Conservation (phyloP, 768 basidiomycete species). For the Termitomyces sp. region DNA sequence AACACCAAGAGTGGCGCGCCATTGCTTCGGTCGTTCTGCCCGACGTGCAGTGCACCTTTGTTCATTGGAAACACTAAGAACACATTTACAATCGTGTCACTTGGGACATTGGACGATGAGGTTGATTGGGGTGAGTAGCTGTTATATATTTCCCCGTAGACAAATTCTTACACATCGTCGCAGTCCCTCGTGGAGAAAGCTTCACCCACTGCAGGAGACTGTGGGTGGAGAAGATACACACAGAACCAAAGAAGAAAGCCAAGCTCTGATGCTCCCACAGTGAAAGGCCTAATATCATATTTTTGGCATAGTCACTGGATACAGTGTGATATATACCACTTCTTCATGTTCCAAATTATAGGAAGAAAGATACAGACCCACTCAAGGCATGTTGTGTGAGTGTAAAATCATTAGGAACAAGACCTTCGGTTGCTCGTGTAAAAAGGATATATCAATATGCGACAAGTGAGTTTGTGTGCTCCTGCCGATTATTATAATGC, state of each 20-base stretch:
- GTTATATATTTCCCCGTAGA: neutral
- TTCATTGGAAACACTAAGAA: slow-evolving; percentile 16
- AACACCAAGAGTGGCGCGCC: slow-evolving; percentile 18
- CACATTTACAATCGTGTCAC: slow-evolving; percentile 17
- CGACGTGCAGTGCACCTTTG: slow-evolving; percentile 19
- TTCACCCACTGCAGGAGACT: slow-evolving; percentile 19
- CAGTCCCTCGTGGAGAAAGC: slow-evolving; percentile 23
- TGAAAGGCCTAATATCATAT: neutral
- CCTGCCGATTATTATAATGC: too few relatives aligned
- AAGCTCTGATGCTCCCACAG: neutral
- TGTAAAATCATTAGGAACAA: too few relatives aligned
- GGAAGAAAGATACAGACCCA: neutral
- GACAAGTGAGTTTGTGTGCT: too few relatives aligned
- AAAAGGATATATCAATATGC: too few relatives aligned
- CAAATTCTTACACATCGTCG: neutral
- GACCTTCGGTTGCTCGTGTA: too few relatives aligned
- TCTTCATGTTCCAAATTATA: neutral
- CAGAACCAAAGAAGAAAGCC: slow-evolving; percentile 10
- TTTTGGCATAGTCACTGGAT: too few relatives aligned
- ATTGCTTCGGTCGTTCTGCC: slow-evolving; percentile 21
- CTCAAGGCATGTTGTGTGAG: neutral
- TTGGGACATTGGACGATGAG: slow-evolving; percentile 26
- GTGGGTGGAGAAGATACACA: slow-evolving; percentile 20
- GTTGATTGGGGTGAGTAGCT: slow-evolving; percentile 24
- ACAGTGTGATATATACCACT: neutral